phyloP scores from a whole-genome alignment of 345 rosid genomes.

The sweet orange (Citrus sinensis) region DVS_A1.0 CM039164.1:14360501-14361000 shows the following conservation, averaged over 20 bases:
- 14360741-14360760: not conserved
- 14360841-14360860: slow-evolving; percentile 96
- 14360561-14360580: not conserved
- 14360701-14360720: slow-evolving; percentile 4
- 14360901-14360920: slow-evolving; percentile 21
- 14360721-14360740: not conserved
- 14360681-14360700: not conserved
- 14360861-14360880: slow-evolving; percentile 61
- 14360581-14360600: not conserved
- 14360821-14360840: slow-evolving; percentile 93
- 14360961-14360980: slow-evolving; percentile 30
- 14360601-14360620: too few species aligned
- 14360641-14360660: not conserved
- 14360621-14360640: too few species aligned
- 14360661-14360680: not conserved
- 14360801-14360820: slow-evolving; percentile 18
- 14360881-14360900: slow-evolving; percentile 34
- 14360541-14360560: not conserved
- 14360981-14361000: slow-evolving; percentile 25
- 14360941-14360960: slow-evolving; percentile 51
- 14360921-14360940: slow-evolving; percentile 21
- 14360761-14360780: not conserved
- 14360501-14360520: not conserved
- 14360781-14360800: slow-evolving; percentile 7
- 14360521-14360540: not conserved